Conservation (phyloP, 805 yeast species). For the Cyberlindnera subsufficiens region DNA sequence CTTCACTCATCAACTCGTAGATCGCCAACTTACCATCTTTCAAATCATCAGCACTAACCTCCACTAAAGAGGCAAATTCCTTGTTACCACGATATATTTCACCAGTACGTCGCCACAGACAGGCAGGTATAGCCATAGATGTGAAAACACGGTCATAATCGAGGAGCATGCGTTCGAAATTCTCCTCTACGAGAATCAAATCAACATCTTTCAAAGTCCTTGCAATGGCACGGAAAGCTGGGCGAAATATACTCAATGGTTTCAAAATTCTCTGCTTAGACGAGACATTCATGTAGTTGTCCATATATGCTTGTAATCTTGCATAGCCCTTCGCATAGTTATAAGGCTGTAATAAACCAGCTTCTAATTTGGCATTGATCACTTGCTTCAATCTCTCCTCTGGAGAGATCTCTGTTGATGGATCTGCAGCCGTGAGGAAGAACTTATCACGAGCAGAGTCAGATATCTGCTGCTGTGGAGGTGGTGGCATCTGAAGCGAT, state of each 20-base stretch:
- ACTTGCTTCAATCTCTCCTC: slow-evolving; percentile 91
- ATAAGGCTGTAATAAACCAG: slow-evolving; percentile 88
- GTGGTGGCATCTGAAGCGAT: slow-evolving; percentile 7
- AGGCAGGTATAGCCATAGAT: slow-evolving; percentile 96
- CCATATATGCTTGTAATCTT: slow-evolving; percentile 85
- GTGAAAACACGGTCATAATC: slow-evolving; percentile 95
- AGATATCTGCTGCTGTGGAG: slow-evolving; percentile 21
- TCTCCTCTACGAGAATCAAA: slow-evolving; percentile 86
- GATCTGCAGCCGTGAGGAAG: slow-evolving; percentile 94
- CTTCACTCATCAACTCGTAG: slow-evolving; percentile 92
- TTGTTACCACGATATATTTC: slow-evolving; percentile 93
- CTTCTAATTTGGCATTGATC: slow-evolving; percentile 88
- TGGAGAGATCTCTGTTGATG: slow-evolving; percentile 89
- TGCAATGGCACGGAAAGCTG: slow-evolving; percentile 92
- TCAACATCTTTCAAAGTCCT: slow-evolving; percentile 86
- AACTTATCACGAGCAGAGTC: slow-evolving; percentile 90
- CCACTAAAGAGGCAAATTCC: slow-evolving; percentile 91
- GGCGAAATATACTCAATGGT: slow-evolving; percentile 80
- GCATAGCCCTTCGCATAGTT: slow-evolving; percentile 94
- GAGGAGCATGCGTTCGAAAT: slow-evolving; percentile 85
- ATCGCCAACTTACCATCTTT: slow-evolving; percentile 90
- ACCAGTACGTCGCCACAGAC: slow-evolving; percentile 95
- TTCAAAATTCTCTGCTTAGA: slow-evolving; percentile 81
- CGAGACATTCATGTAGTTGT: slow-evolving; percentile 78
- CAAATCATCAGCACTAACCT: slow-evolving; percentile 82